Base-by-base conservation (phyloP, 768 basidiomycete species). In the Coprinopsis marcescibilis region DNA sequence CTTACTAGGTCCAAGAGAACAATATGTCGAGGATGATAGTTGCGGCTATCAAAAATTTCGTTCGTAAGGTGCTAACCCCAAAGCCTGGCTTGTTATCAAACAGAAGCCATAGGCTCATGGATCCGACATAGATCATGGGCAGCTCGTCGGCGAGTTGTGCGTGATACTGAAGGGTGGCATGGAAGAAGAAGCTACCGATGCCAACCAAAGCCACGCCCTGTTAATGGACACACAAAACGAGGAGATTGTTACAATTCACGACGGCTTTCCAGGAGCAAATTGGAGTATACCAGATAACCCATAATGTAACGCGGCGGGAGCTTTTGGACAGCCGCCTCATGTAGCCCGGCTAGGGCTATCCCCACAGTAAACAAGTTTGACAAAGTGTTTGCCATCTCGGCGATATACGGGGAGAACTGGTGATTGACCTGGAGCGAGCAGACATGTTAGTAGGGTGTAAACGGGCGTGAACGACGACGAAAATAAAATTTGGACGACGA, bases 101-200 rank as follows among this genome's bases (percentile, higher is more conserved):
- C 14, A 83, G 61, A 26, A 85, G 62, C 60, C 75, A 83, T 15
- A 78, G 61, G 53, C 76, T 71, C 63, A 80, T 78, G 32, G 77
- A 77, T 4, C 76, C 75, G 45, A 82, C 77, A 57, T 83, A 87
- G 46, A 88, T 76, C 87, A 90, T 89, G 1, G 86, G 87, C 7
- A 91, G 67, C 58, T 91, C 88, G 55, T 91, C 88, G 27, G 84
- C 81, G 44, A 87, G 75, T 57, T 91, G 88, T 8, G 86, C 85
- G 52, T 80, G 74, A 61, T 80, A 91, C 30, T 77, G 68, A 24
- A 91, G 68, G 1, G 84, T 88, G 10, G 83, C 83, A 53, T 91
- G 88, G 60, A 91, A 91, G 38, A 80, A 76, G 56, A 83, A 80
- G 57, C 84, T 86, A 15, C 88, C 87, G 11, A 86, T 50, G n/a